phyloP scores from a whole-genome alignment of 441 rosid species.

The Pelargonium fulgidum region DNA sequence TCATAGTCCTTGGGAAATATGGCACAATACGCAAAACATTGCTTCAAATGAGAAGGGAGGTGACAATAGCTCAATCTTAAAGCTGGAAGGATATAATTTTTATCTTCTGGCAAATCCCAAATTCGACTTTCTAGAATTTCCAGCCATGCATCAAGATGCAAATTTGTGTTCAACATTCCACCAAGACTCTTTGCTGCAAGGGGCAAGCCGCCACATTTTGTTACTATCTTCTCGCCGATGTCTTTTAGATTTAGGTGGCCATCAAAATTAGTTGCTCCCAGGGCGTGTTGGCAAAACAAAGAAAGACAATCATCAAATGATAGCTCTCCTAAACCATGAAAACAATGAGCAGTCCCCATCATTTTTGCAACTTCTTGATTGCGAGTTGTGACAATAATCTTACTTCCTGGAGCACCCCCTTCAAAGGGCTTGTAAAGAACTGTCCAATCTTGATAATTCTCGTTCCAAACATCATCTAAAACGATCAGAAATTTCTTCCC shows the following conservation, averaged over 20 bases:
- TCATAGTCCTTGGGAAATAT: not conserved
- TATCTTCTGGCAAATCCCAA: not conserved
- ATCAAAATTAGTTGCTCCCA: not conserved
- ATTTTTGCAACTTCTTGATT: not conserved
- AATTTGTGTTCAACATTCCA: not conserved
- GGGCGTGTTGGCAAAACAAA: slow-evolving; percentile 4
- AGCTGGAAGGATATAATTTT: not conserved
- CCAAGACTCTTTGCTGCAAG: slow-evolving; percentile 11
- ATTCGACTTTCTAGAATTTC: not conserved
- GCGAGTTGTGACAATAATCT: slow-evolving; percentile 17
- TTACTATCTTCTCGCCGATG: slow-evolving; percentile 3
- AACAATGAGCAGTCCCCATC: not conserved
- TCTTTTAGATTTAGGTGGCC: not conserved
- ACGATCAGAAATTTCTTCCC: slow-evolving; percentile 10
- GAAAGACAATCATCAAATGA: not conserved
- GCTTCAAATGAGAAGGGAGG: not conserved
- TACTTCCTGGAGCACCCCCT: not conserved
- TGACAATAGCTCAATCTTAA: slow-evolving; percentile 12
- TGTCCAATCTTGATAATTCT: not conserved
- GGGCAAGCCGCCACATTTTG: slow-evolving; percentile 12
- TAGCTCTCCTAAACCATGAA: not conserved
- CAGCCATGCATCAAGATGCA: not conserved
- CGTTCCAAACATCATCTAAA: slow-evolving; percentile 17
- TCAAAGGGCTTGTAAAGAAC: not conserved
- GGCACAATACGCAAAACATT: slow-evolving; percentile 11